Conservation (phyloP, 1,284 basidiomycete genomes). For the Ceratobasidium sp. region DNA sequence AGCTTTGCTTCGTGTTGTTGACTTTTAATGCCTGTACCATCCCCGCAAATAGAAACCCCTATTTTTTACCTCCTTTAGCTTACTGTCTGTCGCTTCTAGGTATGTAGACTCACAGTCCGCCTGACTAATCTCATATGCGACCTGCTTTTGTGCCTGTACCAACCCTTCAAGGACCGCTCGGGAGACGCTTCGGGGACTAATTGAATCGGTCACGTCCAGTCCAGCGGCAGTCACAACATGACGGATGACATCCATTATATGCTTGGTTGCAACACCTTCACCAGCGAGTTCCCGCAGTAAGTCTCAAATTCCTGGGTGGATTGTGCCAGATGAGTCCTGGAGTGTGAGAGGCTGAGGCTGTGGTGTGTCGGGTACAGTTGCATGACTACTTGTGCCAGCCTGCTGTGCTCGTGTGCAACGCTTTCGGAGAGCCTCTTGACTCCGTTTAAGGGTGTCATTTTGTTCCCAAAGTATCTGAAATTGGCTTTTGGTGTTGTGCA, state of each 20-base stretch:
- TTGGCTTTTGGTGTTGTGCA: no score
- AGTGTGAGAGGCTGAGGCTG: no score
- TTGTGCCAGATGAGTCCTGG: not conserved
- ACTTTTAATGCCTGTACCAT: conserved; percentile 34
- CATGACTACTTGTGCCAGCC: not conserved
- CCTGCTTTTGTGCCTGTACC: conserved; percentile 10
- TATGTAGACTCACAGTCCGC: not conserved
- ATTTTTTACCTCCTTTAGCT: not conserved
- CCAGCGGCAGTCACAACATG: not conserved
- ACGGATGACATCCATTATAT: not conserved
- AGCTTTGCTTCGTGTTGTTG: conserved; percentile 25
- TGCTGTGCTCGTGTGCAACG: no score
- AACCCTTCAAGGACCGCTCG: conserved; percentile 8
- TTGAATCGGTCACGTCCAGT: not conserved
- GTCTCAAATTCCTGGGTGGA: not conserved
- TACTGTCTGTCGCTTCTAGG: not conserved
- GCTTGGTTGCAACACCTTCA: not conserved
- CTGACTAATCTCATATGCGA: not conserved
- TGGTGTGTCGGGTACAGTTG: not conserved
- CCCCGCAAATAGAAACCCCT: conserved; percentile 24
- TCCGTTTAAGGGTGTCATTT: not conserved
- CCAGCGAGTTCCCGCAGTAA: not conserved
- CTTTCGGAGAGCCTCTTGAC: not conserved
- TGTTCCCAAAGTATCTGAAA: no score
- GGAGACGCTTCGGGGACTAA: conserved; percentile 16